Evolutionary conservation across 2,329 filamentous ascomycete genomes (phyloP).

Genomic region (Knoxdaviesia capensis): DNA sequence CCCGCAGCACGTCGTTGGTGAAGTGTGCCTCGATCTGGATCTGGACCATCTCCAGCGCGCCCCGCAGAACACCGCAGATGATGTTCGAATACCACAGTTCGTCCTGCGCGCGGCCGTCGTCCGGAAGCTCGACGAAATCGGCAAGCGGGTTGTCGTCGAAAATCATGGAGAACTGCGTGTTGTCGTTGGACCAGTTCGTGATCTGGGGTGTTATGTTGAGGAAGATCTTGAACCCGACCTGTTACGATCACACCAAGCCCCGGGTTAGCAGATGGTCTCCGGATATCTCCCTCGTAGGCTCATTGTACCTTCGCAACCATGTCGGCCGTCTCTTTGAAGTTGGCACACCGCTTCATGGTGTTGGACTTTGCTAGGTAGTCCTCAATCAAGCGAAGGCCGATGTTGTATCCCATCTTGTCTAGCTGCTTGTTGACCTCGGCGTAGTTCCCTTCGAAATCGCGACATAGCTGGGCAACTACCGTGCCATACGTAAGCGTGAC

Average conservation of each 20-base stretch:
- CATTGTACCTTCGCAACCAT: conserved; percentile 68
- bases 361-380: conserved; percentile 95
- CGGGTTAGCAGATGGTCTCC: no score
- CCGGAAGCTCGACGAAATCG: conserved; percentile 92
- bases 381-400: conserved; percentile 85
- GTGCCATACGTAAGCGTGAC: conserved; percentile 96
- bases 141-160: conserved; percentile 95
- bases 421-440: conserved; percentile 91
- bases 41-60: conserved; percentile 94
- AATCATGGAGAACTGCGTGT: conserved; percentile 85
- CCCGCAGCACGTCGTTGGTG: conserved; percentile 77
- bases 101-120: conserved; percentile 87
- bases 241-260: neutral
- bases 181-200: conserved; percentile 90
- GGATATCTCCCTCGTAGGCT: no score
- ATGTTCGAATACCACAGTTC: conserved; percentile 99
- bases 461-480: conserved; percentile 88
- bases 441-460: conserved; percentile 90
- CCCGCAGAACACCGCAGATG: conserved; percentile 76
- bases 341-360: conserved; percentile 69
- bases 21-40: conserved; percentile 98
- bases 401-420: conserved; percentile 99
- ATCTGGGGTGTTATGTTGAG: conserved; percentile 88
- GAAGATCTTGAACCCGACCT: conserved; percentile 99
- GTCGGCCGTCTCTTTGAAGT: conserved; percentile 90